These are phyloP conservation scores for Peziza echinospora DNA, from an alignment of 495 filamentous ascomycete genomes.

Conservation along the genomic window DNA sequence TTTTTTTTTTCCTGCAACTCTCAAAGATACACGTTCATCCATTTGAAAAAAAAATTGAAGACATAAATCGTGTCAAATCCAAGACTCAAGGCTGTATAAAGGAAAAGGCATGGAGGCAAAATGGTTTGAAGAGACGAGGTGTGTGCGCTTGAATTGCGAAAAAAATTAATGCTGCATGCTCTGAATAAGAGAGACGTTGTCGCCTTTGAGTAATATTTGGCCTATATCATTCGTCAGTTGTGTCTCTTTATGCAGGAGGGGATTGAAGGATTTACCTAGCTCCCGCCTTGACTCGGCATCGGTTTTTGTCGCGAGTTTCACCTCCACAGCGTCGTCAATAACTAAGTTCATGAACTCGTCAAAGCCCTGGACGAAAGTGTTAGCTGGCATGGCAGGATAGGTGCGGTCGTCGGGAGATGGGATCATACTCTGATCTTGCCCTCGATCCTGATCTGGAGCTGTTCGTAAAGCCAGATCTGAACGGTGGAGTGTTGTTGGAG, in stretches of 20 bases:
- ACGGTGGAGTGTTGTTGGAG: conserved; percentile 73
- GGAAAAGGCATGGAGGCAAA: too few species aligned
- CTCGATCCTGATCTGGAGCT: conserved; percentile 77
- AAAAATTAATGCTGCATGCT: conserved; percentile 35
- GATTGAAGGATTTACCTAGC: too few species aligned
- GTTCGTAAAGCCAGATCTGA: conserved; percentile 91
- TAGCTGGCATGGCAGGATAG: too few species aligned
- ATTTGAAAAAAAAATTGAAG: neutral
- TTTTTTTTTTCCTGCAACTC: neutral
- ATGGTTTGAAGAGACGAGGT: too few species aligned
- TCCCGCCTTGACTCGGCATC: conserved; percentile 57
- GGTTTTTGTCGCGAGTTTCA: conserved; percentile 62
- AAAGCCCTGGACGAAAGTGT: conserved; percentile 50
- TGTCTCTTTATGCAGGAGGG: conserved; percentile 15
- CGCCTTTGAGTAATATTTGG: conserved; percentile 90
- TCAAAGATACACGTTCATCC: neutral
- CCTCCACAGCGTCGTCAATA: conserved; percentile 83
- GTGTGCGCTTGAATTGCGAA: too few species aligned
- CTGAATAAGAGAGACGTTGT: conserved; percentile 92
- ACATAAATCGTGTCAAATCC: neutral
- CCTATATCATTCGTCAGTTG: conserved; percentile 28
- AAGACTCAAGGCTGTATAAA: neutral
- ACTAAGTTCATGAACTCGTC: conserved; percentile 99
- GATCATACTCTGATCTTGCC: conserved; percentile 72
- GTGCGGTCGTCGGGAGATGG: too few species aligned